Conservation (phyloP, 1,284 basidiomycete species). For the Heterobasidion occidentale region DNA sequence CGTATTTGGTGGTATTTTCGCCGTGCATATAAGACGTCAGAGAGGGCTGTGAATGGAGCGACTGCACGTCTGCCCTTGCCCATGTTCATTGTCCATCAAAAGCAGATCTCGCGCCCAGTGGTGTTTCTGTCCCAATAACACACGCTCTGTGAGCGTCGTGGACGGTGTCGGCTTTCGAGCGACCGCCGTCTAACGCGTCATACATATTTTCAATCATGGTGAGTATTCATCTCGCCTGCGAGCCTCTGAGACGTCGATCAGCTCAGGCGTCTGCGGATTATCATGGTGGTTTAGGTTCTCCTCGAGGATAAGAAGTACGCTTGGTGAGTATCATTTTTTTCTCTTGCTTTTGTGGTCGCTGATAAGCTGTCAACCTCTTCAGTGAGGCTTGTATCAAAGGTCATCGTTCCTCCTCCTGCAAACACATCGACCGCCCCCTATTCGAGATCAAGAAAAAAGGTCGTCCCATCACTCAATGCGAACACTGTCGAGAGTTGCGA, state of each 20-base stretch:
- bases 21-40: neutral
- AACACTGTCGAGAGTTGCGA: constrained; percentile 67
- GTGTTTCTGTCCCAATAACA: constrained; percentile 33
- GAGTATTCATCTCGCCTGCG: neutral
- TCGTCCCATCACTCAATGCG: constrained; percentile 74
- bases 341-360: neutral
- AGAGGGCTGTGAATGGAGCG: neutral
- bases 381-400: constrained; percentile 82
- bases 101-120: constrained; percentile 17
- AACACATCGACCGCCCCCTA: constrained; percentile 68
- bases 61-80: constrained; percentile 6
- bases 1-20: neutral
- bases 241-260: neutral
- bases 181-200: constrained; percentile 8
- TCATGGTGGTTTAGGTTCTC: constrained; percentile 44
- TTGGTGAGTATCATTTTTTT: constrained; percentile 41
- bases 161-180: constrained; percentile 33
- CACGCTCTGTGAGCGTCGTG: constrained; percentile 28
- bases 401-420: constrained; percentile 71
- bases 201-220: constrained; percentile 8
- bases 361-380: constrained; percentile 3
- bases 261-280: neutral
- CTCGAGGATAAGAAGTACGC: constrained; percentile 78
- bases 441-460: constrained; percentile 82
- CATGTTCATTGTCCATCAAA: constrained; percentile 10